Evolutionary conservation across 1,139 yeast genomes (phyloP).

Genomic region (Kurtzmaniella quercitrusa): DNA sequence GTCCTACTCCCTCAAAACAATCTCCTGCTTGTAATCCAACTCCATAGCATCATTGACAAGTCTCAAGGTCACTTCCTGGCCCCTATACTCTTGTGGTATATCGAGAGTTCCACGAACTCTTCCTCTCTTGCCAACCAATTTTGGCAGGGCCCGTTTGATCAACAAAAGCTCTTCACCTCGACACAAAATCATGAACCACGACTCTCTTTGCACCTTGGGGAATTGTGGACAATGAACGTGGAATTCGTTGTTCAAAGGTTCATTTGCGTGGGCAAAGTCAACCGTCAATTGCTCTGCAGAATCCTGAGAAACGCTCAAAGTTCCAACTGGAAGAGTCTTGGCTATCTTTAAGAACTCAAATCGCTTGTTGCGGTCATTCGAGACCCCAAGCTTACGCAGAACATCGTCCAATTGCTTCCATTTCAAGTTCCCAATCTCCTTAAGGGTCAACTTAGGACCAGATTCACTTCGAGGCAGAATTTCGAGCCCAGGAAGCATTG

Average conservation of each 20-base stretch:
- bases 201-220: conserved; percentile 88
- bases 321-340: conserved; percentile 47
- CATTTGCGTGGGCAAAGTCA: conserved; percentile 49
- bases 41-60: conserved; percentile 69
- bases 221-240: conserved; percentile 73
- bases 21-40: conserved; percentile 29
- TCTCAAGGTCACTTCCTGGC: conserved; percentile 35
- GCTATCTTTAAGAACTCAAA: conserved; percentile 41
- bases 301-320: conserved; percentile 29
- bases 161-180: conserved; percentile 46
- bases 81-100: conserved; percentile 43
- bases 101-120: conserved; percentile 39
- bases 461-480: background rate
- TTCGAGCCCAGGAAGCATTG: conserved; percentile 14
- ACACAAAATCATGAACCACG: conserved; percentile 80
- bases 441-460: background rate
- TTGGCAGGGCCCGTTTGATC: conserved; percentile 67
- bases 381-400: conserved; percentile 14
- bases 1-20: conserved; percentile 9
- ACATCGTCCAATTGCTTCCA: conserved; percentile 1
- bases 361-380: conserved; percentile 14
- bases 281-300: conserved; percentile 34
- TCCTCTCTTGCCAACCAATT: conserved; percentile 40
- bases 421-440: conserved; percentile 5
- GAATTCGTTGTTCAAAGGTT: conserved; percentile 54